A percentile compares a stretch with the other conserved stretches of the same genome.
Conservation (phyloP, 2,329 filamentous ascomycete genomes). For the Exophiala xenobiotica region DNA sequence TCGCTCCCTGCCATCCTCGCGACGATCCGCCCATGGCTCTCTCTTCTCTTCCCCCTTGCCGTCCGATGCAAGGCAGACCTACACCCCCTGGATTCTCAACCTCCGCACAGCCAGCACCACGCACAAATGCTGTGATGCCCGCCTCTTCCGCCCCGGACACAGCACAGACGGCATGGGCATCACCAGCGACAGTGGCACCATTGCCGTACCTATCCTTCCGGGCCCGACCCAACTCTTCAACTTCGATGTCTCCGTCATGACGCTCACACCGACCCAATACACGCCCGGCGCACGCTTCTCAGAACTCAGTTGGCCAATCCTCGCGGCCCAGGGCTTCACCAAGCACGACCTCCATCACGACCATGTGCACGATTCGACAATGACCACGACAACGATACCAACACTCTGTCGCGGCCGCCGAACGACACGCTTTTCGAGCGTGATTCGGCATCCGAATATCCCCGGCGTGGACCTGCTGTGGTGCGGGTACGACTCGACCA, state of each 20-base stretch:
- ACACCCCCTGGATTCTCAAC: slow-evolving; percentile 18
- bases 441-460: slow-evolving; percentile 11
- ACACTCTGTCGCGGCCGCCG: background rate
- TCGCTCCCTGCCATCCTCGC: no score
- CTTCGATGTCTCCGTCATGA: slow-evolving; percentile 20
- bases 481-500: slow-evolving; percentile 3
- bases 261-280: slow-evolving; percentile 12
- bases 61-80: background rate
- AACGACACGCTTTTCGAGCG: background rate
- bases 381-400: background rate
- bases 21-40: no score
- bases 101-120: background rate
- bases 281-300: slow-evolving; percentile 6
- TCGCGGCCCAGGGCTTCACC: slow-evolving; percentile 12
- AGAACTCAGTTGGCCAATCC: slow-evolving; percentile 18
- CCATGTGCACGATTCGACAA: slow-evolving; percentile 13
- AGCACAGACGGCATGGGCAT: no score
- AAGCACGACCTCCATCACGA: slow-evolving; percentile 9
- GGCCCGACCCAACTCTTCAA: background rate
- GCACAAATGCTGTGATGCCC: slow-evolving; percentile 15
- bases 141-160: slow-evolving; percentile 3
- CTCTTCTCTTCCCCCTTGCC: background rate
- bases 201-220: slow-evolving; percentile 18
- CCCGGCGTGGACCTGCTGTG: slow-evolving; percentile 14
- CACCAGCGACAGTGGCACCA: slow-evolving; percentile 6